These are phyloP conservation scores for Celoporthe dispersa DNA, from an alignment of 2,329 filamentous ascomycete species.

Conservation along the genomic window DNA sequence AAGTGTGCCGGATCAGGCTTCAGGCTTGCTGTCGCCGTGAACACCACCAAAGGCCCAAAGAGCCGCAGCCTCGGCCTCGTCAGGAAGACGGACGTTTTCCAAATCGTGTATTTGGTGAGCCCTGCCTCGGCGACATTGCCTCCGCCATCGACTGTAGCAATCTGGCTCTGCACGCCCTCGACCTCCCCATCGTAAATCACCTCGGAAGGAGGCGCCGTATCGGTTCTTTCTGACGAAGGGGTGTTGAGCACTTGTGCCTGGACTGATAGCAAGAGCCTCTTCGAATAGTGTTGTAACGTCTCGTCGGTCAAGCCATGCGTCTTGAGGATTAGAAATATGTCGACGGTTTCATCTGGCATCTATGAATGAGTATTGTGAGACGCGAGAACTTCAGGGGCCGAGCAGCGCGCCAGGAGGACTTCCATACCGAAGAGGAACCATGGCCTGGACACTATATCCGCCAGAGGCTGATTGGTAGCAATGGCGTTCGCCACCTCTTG, in stretches of 20 bases:
- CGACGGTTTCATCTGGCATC: constrained; percentile 71
- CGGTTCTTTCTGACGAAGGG: constrained; percentile 50
- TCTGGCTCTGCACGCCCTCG: constrained; percentile 53
- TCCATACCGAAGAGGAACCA: constrained; percentile 73
- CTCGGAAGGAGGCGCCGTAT: constrained; percentile 57
- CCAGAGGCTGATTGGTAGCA: constrained; percentile 19
- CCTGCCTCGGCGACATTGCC: constrained; percentile 34
- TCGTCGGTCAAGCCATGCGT: constrained; percentile 64
- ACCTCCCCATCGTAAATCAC: constrained; percentile 62
- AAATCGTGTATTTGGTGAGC: constrained; percentile 55
- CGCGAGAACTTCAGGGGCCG: constrained; percentile 36
- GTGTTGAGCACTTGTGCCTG: constrained; percentile 69
- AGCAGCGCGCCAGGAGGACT: constrained; percentile 32
- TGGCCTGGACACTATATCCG: constrained; percentile 24
- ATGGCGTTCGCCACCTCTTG: constrained; percentile 47
- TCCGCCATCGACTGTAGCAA: constrained; percentile 53
- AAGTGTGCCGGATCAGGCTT: constrained; percentile 53
- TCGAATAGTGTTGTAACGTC: constrained; percentile 61
- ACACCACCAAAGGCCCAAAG: constrained; percentile 68
- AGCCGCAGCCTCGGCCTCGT: constrained; percentile 66
- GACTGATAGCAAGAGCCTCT: constrained; percentile 66
- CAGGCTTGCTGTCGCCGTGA: constrained; percentile 64
- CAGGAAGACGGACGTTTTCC: constrained; percentile 65
- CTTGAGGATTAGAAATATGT: constrained; percentile 70
- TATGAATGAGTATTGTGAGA: constrained; percentile 54